Percentiles rank a stretch among this genome's conserved stretches.
Evolutionary conservation across 2,329 filamentous ascomycete genomes (phyloP).

Genomic region (Aspergillus intermedius): DNA sequence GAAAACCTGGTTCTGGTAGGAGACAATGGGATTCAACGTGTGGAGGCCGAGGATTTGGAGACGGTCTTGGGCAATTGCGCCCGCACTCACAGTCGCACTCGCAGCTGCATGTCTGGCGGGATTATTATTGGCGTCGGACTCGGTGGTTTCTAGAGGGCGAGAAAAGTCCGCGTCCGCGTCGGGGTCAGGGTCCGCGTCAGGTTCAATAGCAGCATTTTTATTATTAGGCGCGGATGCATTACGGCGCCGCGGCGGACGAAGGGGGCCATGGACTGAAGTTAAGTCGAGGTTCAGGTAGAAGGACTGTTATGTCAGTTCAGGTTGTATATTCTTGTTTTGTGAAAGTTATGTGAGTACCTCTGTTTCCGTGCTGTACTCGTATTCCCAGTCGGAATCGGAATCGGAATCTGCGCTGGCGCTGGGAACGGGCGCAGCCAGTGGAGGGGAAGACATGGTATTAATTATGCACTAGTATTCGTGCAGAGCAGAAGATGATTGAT

Average conservation of each 20-base stretch:
- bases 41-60: conserved; percentile 83
- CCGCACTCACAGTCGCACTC: neutral
- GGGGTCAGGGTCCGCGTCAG: conserved; percentile 18
- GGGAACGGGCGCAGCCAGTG: conserved; percentile 13
- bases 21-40: conserved; percentile 66
- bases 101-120: too few species aligned
- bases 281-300: conserved; percentile 58
- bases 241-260: conserved; percentile 27
- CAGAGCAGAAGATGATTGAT: too few species aligned
- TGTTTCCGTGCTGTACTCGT: conserved; percentile 52
- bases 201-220: conserved; percentile 14
- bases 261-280: conserved; percentile 37
- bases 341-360: conserved; percentile 23
- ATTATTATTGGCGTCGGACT: conserved; percentile 10
- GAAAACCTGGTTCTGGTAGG: conserved; percentile 72
- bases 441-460: conserved; percentile 9
- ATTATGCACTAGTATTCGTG: too few species aligned
- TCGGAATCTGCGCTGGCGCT: conserved; percentile 27
- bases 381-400: conserved; percentile 50
- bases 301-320: conserved; percentile 32
- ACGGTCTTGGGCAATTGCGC: conserved; percentile 22
- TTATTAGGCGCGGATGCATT: too few species aligned
- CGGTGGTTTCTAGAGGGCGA: conserved; percentile 33
- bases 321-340: too few species aligned
- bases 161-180: neutral